phyloP scores from a whole-genome alignment of 2,329 filamentous ascomycete genomes.

The Samsoniella hepiali region DNA sequence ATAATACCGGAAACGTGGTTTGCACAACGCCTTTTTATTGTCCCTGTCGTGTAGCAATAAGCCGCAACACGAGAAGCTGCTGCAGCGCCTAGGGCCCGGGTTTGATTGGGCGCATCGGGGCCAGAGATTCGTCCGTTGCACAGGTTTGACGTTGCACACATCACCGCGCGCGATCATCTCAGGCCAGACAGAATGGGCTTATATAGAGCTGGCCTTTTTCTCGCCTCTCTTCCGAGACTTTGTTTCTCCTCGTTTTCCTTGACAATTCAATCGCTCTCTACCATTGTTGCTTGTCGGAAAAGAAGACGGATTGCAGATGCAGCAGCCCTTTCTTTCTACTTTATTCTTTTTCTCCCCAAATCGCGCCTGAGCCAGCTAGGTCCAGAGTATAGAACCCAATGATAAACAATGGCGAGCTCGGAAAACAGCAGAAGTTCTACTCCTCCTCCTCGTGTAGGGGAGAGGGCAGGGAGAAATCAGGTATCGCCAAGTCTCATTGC shows the following conservation, averaged over 20 bases:
- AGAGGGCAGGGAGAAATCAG: too few relatives aligned
- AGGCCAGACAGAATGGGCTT: background rate
- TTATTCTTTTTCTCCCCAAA: background rate
- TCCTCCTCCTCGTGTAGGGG: background rate
- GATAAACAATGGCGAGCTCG: background rate
- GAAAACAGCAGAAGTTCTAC: background rate
- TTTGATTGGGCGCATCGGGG: background rate
- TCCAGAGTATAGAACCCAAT: background rate
- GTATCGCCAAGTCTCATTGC: background rate
- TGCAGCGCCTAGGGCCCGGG: background rate
- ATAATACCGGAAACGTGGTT: background rate
- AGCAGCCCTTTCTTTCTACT: background rate
- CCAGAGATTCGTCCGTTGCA: background rate
- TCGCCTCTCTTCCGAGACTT: background rate
- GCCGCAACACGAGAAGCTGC: background rate
- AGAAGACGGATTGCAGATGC: background rate
- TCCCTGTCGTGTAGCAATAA: background rate
- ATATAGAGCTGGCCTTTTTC: background rate
- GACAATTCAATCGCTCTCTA: background rate
- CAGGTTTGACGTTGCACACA: constrained; percentile 2
- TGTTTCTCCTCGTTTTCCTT: too few relatives aligned
- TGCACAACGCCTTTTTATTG: background rate
- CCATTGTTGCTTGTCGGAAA: background rate
- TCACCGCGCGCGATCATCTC: background rate
- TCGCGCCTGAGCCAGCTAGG: too few relatives aligned